Evolutionary conservation across 345 rosid genomes (phyloP), one percentile per base, ranked within the genome.

Genomic region (Odontarrhena argentea): DNA sequence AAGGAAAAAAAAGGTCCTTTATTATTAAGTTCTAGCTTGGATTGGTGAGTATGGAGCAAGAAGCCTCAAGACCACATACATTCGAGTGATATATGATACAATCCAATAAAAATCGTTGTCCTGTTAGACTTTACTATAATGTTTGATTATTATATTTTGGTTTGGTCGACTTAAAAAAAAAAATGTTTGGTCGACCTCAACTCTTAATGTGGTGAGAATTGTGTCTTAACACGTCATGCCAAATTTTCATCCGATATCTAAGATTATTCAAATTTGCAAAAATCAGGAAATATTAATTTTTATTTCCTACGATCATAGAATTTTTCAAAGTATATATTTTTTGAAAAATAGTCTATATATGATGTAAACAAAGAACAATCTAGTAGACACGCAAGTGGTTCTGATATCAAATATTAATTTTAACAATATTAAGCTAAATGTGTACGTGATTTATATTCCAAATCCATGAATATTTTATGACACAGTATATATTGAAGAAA

Each of bases 21-120:
- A 52, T 7, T 22, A 35, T 34, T 11, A 4, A 30, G 54, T 55
- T 55, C 28, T 26, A 22, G 36, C 55, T 55, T 67, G 44, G 59
- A 51, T n/a, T 9, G 48, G 36, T 38, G 25, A 48, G 34, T 28
- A 59, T 48, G 14, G 65, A 49, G 35, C 24, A 58, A 58, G 44
- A 59, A 58, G 51, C 51, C 58, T 49, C 34, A 28, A 49, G 32
- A 49, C 73, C 65, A 58, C 58, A 68, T 7, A 60, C 18, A 30
- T 49, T 32, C 34, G 5, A 14, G 50, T 38, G 50, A 38, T 25
- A 30, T 58, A 40, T 49, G 65, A 50, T 48, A 26, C 58, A n/a
- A 68, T 59, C 22, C 8, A 7, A 38, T 34, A 49, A 40, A 68
- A 57, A 49, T 49, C 7, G 11, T 34, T 67, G 57, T 57, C 45